Base-by-base conservation (phyloP, 306 rosid species). In the Cicer judaicum region DNA sequence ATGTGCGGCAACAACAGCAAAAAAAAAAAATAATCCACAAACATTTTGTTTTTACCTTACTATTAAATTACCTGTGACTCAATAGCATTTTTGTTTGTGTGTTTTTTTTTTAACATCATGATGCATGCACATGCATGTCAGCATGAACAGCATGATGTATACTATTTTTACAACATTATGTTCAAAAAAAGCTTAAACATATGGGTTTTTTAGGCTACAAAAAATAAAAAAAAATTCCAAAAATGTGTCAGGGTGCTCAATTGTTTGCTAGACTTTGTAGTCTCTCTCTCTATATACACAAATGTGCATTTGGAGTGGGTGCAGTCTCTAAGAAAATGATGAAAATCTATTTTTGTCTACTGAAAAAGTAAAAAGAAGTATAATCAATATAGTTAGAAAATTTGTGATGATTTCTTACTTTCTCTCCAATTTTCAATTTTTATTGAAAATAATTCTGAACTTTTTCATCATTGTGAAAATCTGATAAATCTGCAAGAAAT, bases 251-350 rank as follows among this genome's bases (percentile, higher is more conserved):
- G 81, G 19, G 15, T 56, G 64, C 78, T 84, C 83, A 81, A 78
- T 84, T 65, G 68, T 74, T 66, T 43, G 75, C 68, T 54, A 74
- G 84, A 74, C 76, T 73, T 66, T 80, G 53, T 38, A 68, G 36
- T 70, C 19, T 77, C 49, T 62, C 49, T 57, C 43, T 68, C 19
- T 18, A 18, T 18, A 10, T 64, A 71, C 64, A 19, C 7, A 10
- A 60, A 38, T 47, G 57, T 59, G 53, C 72, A 34, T 12, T 46
- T 71, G 82, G 87, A 75, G 87, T 81, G 85, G 78, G 81, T 72
- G 84, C 86, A 81, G 88, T 89, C 91, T 89, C 84, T 65, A 79
- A 78, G 88, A 83, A 85, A 87, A 91, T 89, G 92, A 91, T 89
- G 88, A 69, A 66, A 79, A 83, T 81, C 84, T 87, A 80, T 72